phyloP scores from a whole-genome alignment of 352 stramenopile species.

The Phytophthora pini region DNA sequence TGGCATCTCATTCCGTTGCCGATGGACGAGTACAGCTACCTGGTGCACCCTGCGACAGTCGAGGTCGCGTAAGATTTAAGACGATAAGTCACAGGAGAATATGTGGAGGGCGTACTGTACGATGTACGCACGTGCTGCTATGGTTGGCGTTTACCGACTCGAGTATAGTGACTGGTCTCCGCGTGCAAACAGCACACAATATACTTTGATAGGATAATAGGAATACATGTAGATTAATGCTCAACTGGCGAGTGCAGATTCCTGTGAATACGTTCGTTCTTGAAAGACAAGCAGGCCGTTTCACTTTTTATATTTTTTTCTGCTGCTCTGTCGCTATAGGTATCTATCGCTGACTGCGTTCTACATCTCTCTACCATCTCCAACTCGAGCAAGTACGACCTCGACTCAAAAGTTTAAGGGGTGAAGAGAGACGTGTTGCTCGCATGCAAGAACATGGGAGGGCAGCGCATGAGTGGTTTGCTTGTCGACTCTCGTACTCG shows the following conservation, averaged over 20 bases:
- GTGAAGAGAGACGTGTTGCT: slow-evolving; percentile 18
- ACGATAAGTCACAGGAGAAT: slow-evolving; percentile 7
- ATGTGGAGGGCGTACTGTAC: neutral
- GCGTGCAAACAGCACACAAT: slow-evolving; percentile 5
- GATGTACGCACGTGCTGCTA: too few species aligned
- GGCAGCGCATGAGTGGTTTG: slow-evolving; percentile 12
- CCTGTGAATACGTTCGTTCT: too few species aligned
- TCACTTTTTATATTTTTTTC: slow-evolving; percentile 29
- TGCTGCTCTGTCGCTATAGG: slow-evolving; percentile 27
- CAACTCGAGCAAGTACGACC: slow-evolving; percentile 4
- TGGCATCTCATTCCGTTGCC: slow-evolving; percentile 41
- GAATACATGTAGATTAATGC: slow-evolving; percentile 45
- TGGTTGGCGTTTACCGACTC: too few species aligned
- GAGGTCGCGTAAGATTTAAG: slow-evolving; percentile 43
- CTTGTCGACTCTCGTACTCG: slow-evolving; percentile 5
- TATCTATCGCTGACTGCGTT: slow-evolving; percentile 32
- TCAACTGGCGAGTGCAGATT: neutral
- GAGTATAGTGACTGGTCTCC: neutral
- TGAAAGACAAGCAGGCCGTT: slow-evolving; percentile 1
- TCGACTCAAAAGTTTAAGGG: neutral
- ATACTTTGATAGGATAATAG: slow-evolving; percentile 14
- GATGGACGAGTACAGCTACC: slow-evolving; percentile 45
- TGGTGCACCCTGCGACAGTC: slow-evolving; percentile 43
- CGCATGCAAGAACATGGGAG: slow-evolving; percentile 27
- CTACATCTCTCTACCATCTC: slow-evolving; percentile 6